These are phyloP conservation scores for Meyerozyma sp. DNA, from an alignment of 1,139 yeast genomes.

Conservation along the genomic window DNA sequence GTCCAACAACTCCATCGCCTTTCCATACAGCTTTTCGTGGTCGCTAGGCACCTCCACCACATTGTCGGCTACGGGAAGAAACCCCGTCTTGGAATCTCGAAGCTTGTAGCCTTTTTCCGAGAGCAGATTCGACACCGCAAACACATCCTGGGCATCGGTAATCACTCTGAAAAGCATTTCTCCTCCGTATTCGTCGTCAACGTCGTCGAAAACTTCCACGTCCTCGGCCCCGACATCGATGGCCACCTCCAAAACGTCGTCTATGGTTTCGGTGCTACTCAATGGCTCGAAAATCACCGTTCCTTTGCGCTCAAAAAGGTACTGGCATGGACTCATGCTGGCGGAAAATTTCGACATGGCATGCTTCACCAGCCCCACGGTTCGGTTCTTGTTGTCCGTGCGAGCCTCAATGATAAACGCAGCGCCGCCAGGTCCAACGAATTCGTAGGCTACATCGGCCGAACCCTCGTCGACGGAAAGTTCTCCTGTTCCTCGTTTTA, in stretches of 20 bases:
- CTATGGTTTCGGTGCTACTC: constrained; percentile 41
- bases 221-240: constrained; percentile 86
- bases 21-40: constrained; percentile 45
- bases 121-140: constrained; percentile 54
- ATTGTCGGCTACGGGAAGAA: constrained; percentile 59
- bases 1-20: constrained; percentile 58
- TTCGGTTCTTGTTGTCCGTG: constrained; percentile 84
- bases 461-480: constrained; percentile 30
- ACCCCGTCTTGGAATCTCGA: constrained; percentile 67
- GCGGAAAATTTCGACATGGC: constrained; percentile 71
- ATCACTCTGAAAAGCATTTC: constrained; percentile 30
- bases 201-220: constrained; percentile 47
- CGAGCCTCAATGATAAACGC: constrained; percentile 79
- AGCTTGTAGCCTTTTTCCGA: constrained; percentile 53
- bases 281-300: constrained; percentile 48
- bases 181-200: constrained; percentile 39
- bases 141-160: constrained; percentile 62
- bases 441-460: constrained; percentile 65
- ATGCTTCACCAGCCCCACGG: constrained; percentile 70
- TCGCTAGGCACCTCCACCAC: constrained; percentile 52
- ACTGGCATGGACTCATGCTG: constrained; percentile 69
- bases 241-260: constrained; percentile 64
- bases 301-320: constrained; percentile 74
- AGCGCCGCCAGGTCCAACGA: constrained; percentile 89
- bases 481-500: constrained; percentile 75